A percentile compares a stretch with the other conserved stretches of the same genome.
Evolutionary conservation across 2,329 filamentous ascomycete genomes (phyloP).

Genomic region (Sodiomyces alkalinus): DNA sequence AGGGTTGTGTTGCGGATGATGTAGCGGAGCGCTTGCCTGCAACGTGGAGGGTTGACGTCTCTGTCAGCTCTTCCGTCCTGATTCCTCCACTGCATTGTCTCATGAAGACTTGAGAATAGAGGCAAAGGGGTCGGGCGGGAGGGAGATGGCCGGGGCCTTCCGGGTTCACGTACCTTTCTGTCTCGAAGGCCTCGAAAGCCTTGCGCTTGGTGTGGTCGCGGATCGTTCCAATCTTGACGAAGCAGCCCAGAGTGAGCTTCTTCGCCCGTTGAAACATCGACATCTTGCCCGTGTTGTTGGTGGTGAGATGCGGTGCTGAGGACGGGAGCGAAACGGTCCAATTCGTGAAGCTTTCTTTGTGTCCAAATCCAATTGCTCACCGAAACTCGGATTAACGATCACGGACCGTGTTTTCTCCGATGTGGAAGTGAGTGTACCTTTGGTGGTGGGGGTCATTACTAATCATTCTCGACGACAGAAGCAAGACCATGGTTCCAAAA

Average conservation of each 20-base stretch:
- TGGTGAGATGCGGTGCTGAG: background rate
- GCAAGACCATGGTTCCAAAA: too few species aligned
- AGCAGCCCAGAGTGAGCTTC: slow-evolving; percentile 78
- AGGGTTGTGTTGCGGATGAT: slow-evolving; percentile 87
- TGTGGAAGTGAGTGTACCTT: too few species aligned
- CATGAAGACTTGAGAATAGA: background rate
- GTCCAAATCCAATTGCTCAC: too few species aligned
- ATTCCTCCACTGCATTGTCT: too few species aligned
- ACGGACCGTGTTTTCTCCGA: too few species aligned
- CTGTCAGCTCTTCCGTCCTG: background rate
- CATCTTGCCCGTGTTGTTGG: slow-evolving; percentile 33
- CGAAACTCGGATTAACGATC: too few species aligned
- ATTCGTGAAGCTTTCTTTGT: background rate
- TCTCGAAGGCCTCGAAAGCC: slow-evolving; percentile 73
- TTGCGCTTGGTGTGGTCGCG: slow-evolving; percentile 96
- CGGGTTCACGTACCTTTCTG: slow-evolving; percentile 66
- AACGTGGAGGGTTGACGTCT: background rate
- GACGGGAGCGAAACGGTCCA: slow-evolving; percentile 2
- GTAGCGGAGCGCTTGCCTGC: slow-evolving; percentile 82
- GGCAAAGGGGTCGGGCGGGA: background rate
- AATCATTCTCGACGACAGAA: too few species aligned
- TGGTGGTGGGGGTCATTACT: too few species aligned
- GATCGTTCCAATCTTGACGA: slow-evolving; percentile 71
- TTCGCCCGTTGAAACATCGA: slow-evolving; percentile 82
- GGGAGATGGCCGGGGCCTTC: slow-evolving; percentile 78